Base-by-base conservation (phyloP, 2,329 filamentous ascomycete genomes). In the Chalaropsis thielavioides region DNA sequence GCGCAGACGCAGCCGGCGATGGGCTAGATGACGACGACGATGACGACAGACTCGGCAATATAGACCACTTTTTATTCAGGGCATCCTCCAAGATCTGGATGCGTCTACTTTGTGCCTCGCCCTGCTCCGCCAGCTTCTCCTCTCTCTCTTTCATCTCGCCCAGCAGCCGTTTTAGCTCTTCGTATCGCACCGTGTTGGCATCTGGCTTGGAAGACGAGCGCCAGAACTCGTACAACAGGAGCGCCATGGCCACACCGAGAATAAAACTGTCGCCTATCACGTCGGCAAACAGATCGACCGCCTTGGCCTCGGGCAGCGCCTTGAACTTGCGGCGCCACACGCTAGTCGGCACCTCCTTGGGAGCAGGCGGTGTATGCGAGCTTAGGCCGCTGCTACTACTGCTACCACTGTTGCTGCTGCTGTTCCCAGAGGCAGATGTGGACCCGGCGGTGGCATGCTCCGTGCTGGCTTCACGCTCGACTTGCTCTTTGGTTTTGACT, bases 281-380 rank as follows among this genome's bases (percentile, higher is more conserved):
- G 70, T 87, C 84, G 51, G 84, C 84, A 69, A 87, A 87, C 7
- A 87, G 74, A 70, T 86, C 83, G 11, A 87, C 84, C 8, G 84
- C 84, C 73, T 86, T 87, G 17, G 73, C 77, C 71, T 87, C 84
- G 10, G 84, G 83, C n/a, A 87, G 74, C 6, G 83, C 73, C 62
- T 84, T 76, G 71, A 87, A 87, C 70, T 81, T 83, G 66, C 84
- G 80, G 67, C 71, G 79, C 84, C 84, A 87, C 11, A 86, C 75
- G 69, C 79, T 86, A 5, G 63, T 44, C 2, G 65, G 65, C 19
- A 64, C 62, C 24, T 66, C 56, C 58, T 67, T 67, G 59, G 62
- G 60, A 10, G 62, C 58, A 10, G 63, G 35, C 2, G 66, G 49
- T 13, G 40, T 24, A 11, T 56, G 61, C 4, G 56, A 41, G 27